These are phyloP conservation scores for Ustilago esculenta DNA, from an alignment of 1,284 basidiomycete species.

Conservation along the genomic window DNA sequence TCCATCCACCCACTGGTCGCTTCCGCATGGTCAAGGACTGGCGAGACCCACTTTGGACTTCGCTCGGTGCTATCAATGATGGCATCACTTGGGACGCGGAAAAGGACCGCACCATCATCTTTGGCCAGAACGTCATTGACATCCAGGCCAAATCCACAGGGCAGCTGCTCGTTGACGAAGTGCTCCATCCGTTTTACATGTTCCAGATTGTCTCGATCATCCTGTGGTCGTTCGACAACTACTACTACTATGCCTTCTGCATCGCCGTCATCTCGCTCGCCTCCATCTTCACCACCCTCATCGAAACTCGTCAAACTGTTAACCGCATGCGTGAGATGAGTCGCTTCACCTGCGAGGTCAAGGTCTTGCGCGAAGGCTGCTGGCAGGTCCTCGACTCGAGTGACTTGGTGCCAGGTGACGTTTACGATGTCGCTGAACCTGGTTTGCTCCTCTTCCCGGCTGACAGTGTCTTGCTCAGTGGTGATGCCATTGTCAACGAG, in stretches of 20 bases:
- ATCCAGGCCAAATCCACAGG: slow-evolving; percentile 85
- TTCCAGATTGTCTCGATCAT: slow-evolving; percentile 97
- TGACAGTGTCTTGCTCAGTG: slow-evolving; percentile 89
- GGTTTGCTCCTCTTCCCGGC: slow-evolving; percentile 83
- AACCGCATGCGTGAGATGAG: slow-evolving; percentile 97
- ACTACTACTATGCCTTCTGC: slow-evolving; percentile 95
- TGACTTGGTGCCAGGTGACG: slow-evolving; percentile 89
- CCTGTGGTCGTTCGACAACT: slow-evolving; percentile 90
- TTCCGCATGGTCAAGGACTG: slow-evolving; percentile 88
- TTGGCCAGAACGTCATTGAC: slow-evolving; percentile 89
- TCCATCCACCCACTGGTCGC: slow-evolving; percentile 84
- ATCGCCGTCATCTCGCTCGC: slow-evolving; percentile 90
- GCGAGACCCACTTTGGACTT: slow-evolving; percentile 84
- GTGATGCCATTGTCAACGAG: slow-evolving; percentile 97
- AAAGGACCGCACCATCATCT: slow-evolving; percentile 71
- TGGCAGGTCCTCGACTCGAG: slow-evolving; percentile 74
- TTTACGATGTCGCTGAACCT: slow-evolving; percentile 85
- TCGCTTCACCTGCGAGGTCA: slow-evolving; percentile 83
- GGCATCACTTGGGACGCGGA: slow-evolving; percentile 58
- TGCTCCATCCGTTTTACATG: slow-evolving; percentile 70
- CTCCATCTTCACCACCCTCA: slow-evolving; percentile 84
- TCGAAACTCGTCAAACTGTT: slow-evolving; percentile 90
- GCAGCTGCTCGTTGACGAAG: slow-evolving; percentile 83
- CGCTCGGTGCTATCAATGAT: slow-evolving; percentile 68
- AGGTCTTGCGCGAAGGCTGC: slow-evolving; percentile 76